Evolutionary conservation across 257 asterid species (phyloP), one percentile per base, ranked within the genome.

Genomic region (Nicotiana obtusifolia): DNA sequence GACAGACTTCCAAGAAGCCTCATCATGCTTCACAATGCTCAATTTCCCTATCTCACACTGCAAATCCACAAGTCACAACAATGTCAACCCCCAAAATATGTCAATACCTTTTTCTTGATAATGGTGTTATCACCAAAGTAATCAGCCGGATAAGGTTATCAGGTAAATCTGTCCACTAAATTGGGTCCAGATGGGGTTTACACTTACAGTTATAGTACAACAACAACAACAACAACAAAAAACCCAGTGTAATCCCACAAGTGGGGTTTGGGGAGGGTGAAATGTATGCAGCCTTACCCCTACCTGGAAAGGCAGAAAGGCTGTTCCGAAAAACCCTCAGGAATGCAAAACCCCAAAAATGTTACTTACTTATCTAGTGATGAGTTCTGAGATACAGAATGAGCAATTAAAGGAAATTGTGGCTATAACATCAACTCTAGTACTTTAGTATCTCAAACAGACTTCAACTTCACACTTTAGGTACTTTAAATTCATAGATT

Each of bases 1-100:
- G 81, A 49, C 59, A 82, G 83, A 88, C 85, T 76, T 86, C 86
- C 77, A 30, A 86, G 86, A 86, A 88, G 86, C 83, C 91, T 83
- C 91, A 86, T 86, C 85, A 80, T 41, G 77, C 83, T 80, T 80
- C 83, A 65, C 77, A 80, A 8, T 71, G 15, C 52, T 30, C 20
- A 31, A 79, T 19, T 49, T 75, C 17, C 24, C 3, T 24, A 73
- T 5, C 7, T 49, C 79, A 44, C 78, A 20, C 59, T 0, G 31
- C 78, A 71, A 31, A 71, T 44, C 81, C 69, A 31, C 35, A 78
- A 78, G 30, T 78, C n/a, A 78, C 82, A 37, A 60, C 75, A 60
- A 78, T 59, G 82, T 49, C 57, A 80, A 26, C 60, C 69, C 60
- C 14, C 62, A 80, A 80, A 69, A 68, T 33, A 16, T 17, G 10